A percentile compares a stretch with the other conserved stretches of the same genome.
These are phyloP conservation scores for Penicillium sclerotigenum DNA, from an alignment of 2,329 filamentous ascomycete species.

Conservation along the genomic window DNA sequence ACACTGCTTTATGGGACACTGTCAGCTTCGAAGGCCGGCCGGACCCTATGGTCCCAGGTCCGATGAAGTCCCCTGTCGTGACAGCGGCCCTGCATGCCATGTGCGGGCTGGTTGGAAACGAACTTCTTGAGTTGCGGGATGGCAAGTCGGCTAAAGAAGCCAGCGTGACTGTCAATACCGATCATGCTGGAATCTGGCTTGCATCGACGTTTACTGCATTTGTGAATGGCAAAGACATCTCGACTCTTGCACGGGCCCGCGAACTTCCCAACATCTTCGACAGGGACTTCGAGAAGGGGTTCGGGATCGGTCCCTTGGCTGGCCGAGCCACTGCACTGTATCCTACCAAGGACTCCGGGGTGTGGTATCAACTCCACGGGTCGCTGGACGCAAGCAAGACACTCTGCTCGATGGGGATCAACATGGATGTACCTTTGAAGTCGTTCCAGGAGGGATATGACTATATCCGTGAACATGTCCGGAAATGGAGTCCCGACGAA, in stretches of 20 bases:
- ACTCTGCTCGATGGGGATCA: slow-evolving; percentile 48
- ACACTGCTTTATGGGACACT: slow-evolving; percentile 25
- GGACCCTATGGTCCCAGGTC: slow-evolving; percentile 43
- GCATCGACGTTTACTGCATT: slow-evolving; percentile 40
- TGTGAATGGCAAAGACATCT: slow-evolving; percentile 38
- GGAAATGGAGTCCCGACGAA: slow-evolving; percentile 40
- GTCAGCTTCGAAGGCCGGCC: slow-evolving; percentile 43
- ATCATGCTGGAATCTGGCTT: slow-evolving; percentile 48
- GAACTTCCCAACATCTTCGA: slow-evolving; percentile 30
- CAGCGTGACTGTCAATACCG: slow-evolving; percentile 46
- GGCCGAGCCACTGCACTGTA: slow-evolving; percentile 48
- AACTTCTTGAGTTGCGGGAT: slow-evolving; percentile 34
- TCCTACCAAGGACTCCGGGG: slow-evolving; percentile 45
- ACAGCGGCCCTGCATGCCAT: slow-evolving; percentile 46
- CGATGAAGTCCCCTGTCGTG: slow-evolving; percentile 45
- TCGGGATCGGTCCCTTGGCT: slow-evolving; percentile 33
- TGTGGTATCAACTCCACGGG: slow-evolving; percentile 54
- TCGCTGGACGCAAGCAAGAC: slow-evolving; percentile 47
- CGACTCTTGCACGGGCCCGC: slow-evolving; percentile 28
- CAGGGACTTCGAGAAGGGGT: slow-evolving; percentile 42
- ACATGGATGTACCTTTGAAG: slow-evolving; percentile 26
- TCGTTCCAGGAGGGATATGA: slow-evolving; percentile 17
- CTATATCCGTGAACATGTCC: slow-evolving; percentile 30
- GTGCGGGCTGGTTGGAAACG: slow-evolving; percentile 44
- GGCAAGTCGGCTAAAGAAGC: slow-evolving; percentile 8